These are phyloP conservation scores for Kwoniella bestiolae DNA, from an alignment of 768 basidiomycete species.

Conservation along the genomic window DNA sequence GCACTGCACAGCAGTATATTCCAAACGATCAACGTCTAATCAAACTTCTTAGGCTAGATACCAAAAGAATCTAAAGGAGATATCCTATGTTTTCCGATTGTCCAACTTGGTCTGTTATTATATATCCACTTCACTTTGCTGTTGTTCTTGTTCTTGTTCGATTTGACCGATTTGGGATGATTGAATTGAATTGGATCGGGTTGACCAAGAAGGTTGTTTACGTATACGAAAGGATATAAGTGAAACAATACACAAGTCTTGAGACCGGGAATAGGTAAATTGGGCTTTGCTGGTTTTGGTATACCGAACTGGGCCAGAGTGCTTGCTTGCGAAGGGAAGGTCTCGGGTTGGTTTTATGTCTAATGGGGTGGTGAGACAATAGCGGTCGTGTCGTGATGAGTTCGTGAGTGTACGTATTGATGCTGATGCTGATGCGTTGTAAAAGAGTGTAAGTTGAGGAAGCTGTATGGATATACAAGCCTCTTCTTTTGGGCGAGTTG, in stretches of 20 bases:
- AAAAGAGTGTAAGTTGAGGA: constrained; percentile 3
- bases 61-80: too few relatives aligned
- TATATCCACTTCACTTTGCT: neutral
- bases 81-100: neutral
- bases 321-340: neutral
- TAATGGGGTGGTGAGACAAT: neutral
- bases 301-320: neutral
- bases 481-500: neutral
- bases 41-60: too few relatives aligned
- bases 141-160: neutral
- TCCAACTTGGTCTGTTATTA: neutral
- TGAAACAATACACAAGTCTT: neutral
- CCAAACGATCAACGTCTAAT: constrained; percentile 11
- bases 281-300: neutral
- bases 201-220: neutral
- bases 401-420: neutral
- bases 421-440: neutral
- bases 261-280: neutral
- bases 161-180: too few relatives aligned
- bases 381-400: neutral
- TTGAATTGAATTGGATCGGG: neutral
- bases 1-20: constrained; percentile 8
- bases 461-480: neutral
- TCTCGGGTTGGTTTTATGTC: constrained; percentile 6
- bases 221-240: neutral